phyloP scores from a whole-genome alignment of 768 basidiomycete species.

The Mycena galopus region DNA sequence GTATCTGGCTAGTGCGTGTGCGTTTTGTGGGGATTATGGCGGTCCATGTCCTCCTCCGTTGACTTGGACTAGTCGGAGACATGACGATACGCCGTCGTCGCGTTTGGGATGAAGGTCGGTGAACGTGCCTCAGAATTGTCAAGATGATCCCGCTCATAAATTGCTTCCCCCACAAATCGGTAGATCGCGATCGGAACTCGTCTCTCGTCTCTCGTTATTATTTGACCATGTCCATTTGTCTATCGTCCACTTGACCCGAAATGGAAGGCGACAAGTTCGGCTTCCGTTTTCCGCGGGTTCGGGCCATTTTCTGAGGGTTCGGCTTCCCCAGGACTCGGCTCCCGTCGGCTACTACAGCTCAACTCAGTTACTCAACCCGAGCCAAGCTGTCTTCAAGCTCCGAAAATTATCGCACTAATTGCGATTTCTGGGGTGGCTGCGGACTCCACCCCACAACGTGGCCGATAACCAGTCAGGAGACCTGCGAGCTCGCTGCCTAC shows the following conservation, averaged over 20 bases:
- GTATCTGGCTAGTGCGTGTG: slow-evolving; percentile 13
- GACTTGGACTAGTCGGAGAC: not conserved
- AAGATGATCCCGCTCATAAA: not conserved
- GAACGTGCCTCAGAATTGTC: not conserved
- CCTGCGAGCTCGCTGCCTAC: not conserved
- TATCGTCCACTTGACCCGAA: not conserved
- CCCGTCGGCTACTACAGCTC: not conserved
- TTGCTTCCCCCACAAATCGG: not conserved
- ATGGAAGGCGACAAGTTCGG: not conserved
- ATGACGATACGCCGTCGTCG: not conserved
- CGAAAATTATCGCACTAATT: not conserved
- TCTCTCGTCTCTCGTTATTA: not conserved
- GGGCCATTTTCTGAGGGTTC: not conserved
- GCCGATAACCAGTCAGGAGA: not conserved
- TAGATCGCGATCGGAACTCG: not conserved
- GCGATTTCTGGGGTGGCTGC: not conserved
- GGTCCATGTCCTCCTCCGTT: slow-evolving; percentile 6
- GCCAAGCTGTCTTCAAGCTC: not conserved
- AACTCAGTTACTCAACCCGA: not conserved
- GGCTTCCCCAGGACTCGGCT: no score
- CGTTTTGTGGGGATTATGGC: not conserved
- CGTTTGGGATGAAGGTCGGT: not conserved
- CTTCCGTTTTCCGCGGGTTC: slow-evolving; percentile 20
- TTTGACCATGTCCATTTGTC: not conserved
- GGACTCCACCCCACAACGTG: slow-evolving; percentile 18